Conservation (phyloP, 305 asterid species). For the Fraxinus sp. region DNA sequence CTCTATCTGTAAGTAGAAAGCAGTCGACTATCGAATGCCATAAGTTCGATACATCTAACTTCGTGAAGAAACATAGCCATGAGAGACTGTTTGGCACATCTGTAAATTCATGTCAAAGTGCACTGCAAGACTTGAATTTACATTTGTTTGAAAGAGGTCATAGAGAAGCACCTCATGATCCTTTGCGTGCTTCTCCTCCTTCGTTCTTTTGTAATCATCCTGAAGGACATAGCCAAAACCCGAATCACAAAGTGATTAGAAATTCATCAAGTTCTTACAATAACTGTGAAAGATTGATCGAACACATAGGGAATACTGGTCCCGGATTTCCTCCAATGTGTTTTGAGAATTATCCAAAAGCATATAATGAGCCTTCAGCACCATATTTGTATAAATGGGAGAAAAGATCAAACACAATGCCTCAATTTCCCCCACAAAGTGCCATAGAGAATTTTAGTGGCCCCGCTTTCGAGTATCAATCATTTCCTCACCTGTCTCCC, state of each 20-base stretch:
- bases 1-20: constrained; percentile 30
- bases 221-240: constrained; percentile 26
- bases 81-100: constrained; percentile 26
- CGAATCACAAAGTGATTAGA: constrained; percentile 21
- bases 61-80: constrained; percentile 23
- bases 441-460: constrained; percentile 15
- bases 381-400: constrained; percentile 21
- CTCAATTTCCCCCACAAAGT: constrained; percentile 28
- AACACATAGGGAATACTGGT: constrained; percentile 30
- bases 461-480: constrained; percentile 31
- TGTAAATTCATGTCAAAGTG: constrained; percentile 27
- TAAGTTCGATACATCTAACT: constrained; percentile 8
- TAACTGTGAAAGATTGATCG: constrained; percentile 28
- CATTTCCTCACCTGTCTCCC: constrained; percentile 41
- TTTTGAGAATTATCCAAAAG: constrained; percentile 37
- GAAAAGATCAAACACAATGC: constrained; percentile 22
- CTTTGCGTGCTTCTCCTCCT: constrained; percentile 28
- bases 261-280: constrained; percentile 23
- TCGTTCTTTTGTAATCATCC: constrained; percentile 29
- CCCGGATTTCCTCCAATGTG: constrained; percentile 30
- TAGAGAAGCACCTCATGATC: constrained; percentile 23
- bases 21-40: constrained; percentile 14
- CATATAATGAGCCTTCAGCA: constrained; percentile 34
- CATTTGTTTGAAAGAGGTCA: constrained; percentile 26
- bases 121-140: constrained; percentile 24